phyloP scores from a whole-genome alignment of 2,329 filamentous ascomycete species.

The Leptographium procerum region DNA sequence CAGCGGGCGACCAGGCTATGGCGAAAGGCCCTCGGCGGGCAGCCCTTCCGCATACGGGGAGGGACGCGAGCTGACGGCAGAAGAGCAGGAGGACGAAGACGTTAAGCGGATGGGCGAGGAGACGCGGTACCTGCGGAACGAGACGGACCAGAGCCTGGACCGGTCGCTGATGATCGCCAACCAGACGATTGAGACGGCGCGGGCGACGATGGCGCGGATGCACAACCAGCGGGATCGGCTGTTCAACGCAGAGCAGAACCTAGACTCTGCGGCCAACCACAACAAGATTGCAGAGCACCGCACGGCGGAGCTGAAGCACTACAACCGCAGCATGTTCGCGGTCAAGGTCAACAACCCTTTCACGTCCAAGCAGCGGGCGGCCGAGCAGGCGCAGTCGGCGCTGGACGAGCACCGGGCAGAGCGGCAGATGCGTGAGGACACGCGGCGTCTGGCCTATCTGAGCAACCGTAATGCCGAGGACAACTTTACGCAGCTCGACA shows the following conservation, averaged over 20 bases:
- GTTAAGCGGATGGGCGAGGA: slow-evolving; percentile 62
- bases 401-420: slow-evolving; percentile 59
- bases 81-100: slow-evolving; percentile 64
- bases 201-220: slow-evolving; percentile 60
- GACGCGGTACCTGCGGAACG: slow-evolving; percentile 64
- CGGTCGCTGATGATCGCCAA: slow-evolving; percentile 59
- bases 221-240: slow-evolving; percentile 71
- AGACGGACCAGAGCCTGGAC: slow-evolving; percentile 42
- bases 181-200: slow-evolving; percentile 59
- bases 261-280: slow-evolving; percentile 69
- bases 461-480: slow-evolving; percentile 36
- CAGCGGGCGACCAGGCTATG: not conserved
- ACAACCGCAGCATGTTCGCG: slow-evolving; percentile 87
- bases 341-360: slow-evolving; percentile 69
- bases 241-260: slow-evolving; percentile 70
- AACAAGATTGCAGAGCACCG: slow-evolving; percentile 69
- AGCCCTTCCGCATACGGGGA: slow-evolving; percentile 48
- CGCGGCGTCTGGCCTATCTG: slow-evolving; percentile 20
- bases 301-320: slow-evolving; percentile 68
- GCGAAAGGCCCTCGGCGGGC: not conserved
- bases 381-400: slow-evolving; percentile 54
- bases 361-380: slow-evolving; percentile 54
- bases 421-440: slow-evolving; percentile 52
- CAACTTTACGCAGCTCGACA: slow-evolving; percentile 37
- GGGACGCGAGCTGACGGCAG: slow-evolving; percentile 68